Base-by-base conservation (phyloP, 305 asterid genomes). In the Plantago coronopus region DNA sequence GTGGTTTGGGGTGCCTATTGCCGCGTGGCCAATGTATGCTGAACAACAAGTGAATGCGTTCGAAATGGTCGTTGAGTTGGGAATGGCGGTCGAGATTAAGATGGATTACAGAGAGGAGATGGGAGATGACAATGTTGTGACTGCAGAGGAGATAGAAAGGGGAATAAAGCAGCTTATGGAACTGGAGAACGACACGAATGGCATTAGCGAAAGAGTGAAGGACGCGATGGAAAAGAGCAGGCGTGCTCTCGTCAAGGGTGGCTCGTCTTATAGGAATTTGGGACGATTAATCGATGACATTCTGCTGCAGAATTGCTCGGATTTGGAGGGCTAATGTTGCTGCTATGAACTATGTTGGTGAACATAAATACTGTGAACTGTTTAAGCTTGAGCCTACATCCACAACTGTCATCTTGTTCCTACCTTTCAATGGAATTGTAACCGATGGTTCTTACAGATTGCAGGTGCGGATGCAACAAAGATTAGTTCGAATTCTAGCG, bases 11-110 rank as follows among this genome's bases (percentile, higher is more conserved):
- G 88, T 84, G n/a, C 86, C 91, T 2, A 65, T 75, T 23, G 86
- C 86, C 1, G 58, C 86, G 7, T 81, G 81, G 76, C 94, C 94
- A 0, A 16, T 80, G 31, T 71, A 66, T 13, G 85, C 89, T 0
- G 89, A 85, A 71, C 94, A 85, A 54, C 83, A 80, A 27, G 51
- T 63, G 15, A 82, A 85, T 48, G 87, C 85, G 0, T 80, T 82
- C 40, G 53, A 59, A 19, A 9, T 78, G 57, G 80, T 82, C 53
- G 72, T 47, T 67, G 93, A 82, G 25, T 21, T 78, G 65, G 87
- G 71, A 15, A 49, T 74, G 57, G 85, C 75, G 7, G 74, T 67
- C 8, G 78, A 72, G 40, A 63, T 82, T 11, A 81, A 63, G 68
- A 73, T 82, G 67, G 81, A 83, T 56, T 73, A 77, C 29, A 57